Percentiles rank a stretch among this genome's conserved stretches.
phyloP scores from a whole-genome alignment of 768 basidiomycete species.

The Boletellus ananas region DNA sequence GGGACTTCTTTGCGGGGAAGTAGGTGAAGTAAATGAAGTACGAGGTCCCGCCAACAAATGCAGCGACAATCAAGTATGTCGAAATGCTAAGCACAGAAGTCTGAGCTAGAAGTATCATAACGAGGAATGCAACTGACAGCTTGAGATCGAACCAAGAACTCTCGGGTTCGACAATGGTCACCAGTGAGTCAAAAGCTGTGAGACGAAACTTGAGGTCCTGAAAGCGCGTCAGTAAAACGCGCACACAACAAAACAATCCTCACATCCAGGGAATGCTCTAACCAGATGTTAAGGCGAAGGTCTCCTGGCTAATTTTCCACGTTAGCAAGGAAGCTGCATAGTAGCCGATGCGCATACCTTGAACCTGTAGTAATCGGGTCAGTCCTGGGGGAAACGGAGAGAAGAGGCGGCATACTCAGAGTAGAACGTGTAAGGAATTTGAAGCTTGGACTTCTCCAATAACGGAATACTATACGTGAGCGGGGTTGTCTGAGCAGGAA shows the following conservation, averaged over 20 bases:
- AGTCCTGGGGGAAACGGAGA: neutral
- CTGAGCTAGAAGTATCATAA: slow-evolving; percentile 2
- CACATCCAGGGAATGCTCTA: slow-evolving; percentile 69
- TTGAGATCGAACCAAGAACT: slow-evolving; percentile 75
- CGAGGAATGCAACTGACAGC: slow-evolving; percentile 49
- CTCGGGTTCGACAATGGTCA: slow-evolving; percentile 79
- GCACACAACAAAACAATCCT: slow-evolving; percentile 14
- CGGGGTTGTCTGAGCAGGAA: slow-evolving; percentile 50
- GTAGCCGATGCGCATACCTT: slow-evolving; percentile 41
- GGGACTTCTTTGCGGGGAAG: slow-evolving; percentile 55
- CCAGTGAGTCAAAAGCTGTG: slow-evolving; percentile 68
- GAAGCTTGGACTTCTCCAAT: slow-evolving; percentile 52
- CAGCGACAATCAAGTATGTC: slow-evolving; percentile 68
- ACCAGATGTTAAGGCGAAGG: slow-evolving; percentile 66
- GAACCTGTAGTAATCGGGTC: slow-evolving; percentile 40
- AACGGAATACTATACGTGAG: slow-evolving; percentile 51
- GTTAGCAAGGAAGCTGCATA: slow-evolving; percentile 1
- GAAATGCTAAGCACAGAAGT: slow-evolving; percentile 39
- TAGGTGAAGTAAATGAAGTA: slow-evolving; percentile 68
- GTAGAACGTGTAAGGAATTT: slow-evolving; percentile 69
- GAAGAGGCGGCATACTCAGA: slow-evolving; percentile 62
- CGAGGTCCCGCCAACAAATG: slow-evolving; percentile 55
- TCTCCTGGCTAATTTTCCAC: slow-evolving; percentile 61
- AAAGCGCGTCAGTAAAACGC: neutral
- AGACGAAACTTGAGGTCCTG: slow-evolving; percentile 60